Evolutionary conservation across 768 basidiomycete genomes (phyloP).

Genomic region (Tephrocybe sp.): DNA sequence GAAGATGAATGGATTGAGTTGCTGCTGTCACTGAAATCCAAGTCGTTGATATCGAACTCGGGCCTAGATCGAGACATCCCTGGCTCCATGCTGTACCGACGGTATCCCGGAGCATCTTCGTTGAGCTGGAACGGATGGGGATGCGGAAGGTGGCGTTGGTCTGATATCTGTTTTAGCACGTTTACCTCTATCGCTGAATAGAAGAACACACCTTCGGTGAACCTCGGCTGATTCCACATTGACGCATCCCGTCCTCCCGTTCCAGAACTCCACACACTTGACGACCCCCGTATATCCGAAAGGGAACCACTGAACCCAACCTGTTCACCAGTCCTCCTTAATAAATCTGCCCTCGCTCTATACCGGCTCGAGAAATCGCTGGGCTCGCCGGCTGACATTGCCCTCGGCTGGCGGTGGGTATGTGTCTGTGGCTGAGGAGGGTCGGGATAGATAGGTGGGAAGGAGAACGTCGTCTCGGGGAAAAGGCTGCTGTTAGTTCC

Average conservation of each 20-base stretch:
- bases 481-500: slow-evolving; percentile 20
- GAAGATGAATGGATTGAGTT: not conserved
- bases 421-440: slow-evolving; percentile 7
- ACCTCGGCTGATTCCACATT: not conserved
- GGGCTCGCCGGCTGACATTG: slow-evolving; percentile 12
- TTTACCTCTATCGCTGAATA: not conserved
- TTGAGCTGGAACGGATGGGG: not conserved
- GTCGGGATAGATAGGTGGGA: slow-evolving; percentile 22
- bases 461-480: slow-evolving; percentile 15
- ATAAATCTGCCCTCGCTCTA: slow-evolving; percentile 43
- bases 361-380: slow-evolving; percentile 48
- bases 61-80: not conserved
- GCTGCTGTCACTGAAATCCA: slow-evolving; percentile 7
- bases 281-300: slow-evolving; percentile 37
- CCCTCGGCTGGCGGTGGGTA: not conserved
- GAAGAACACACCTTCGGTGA: not conserved
- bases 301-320: slow-evolving; percentile 5
- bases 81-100: not conserved
- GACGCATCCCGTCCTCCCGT: not conserved
- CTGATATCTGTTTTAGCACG: not conserved
- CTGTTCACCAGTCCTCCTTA: slow-evolving; percentile 27
- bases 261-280: not conserved
- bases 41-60: not conserved
- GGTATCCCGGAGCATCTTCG: not conserved
- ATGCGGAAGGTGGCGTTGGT: slow-evolving; percentile 4